Evolutionary conservation across 2,329 filamentous ascomycete species (phyloP), one percentile per base, ranked within the genome.

Genomic region (Cryphonectria carpinicola): DNA sequence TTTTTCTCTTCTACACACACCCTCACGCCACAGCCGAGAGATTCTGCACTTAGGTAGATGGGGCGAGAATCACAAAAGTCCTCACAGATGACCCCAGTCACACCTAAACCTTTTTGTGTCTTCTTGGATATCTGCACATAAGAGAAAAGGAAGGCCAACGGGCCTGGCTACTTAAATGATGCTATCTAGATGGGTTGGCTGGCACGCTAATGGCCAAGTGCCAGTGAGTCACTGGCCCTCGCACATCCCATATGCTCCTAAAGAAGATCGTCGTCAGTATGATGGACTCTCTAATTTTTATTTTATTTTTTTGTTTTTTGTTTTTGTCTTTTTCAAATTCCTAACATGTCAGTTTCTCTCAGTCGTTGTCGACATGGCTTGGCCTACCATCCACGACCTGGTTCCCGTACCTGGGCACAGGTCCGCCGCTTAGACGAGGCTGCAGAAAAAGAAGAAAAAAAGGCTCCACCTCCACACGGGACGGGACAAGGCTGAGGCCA

Each of bases 401-500:
- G 19, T 39, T 61, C 32, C 32, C 58, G 35, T 8, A 10, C 17
- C 32, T n/a, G 8, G 8, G 58, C 19, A 39, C 2, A 22, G 22
- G 46, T 8, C 22, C 13, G 32, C n/a, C 35, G 22, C 32, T 39
- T 39, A 61, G 58, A 61, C 58, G 35, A 61, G 58, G 58, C 58
- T 61, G 56, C 37, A 4, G 4, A 32, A 32, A 32, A 32, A 32
- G 32, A 32, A 32, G 4, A 32, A 32, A 32, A 60, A 11, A 5
- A 11, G 35, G 58, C 58, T 39, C 58, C 35, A 39, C 58, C 22
- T 35, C 19, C 35, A 39, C 58, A 39, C 17, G 58, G 58, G 58
- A 39, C 58, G 58, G 58, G 58, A 39, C 58, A 39, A 61, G 58
- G 58, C 58, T 61, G 58, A 61, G 35, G 11, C 19, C 22, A 5